Evolutionary conservation across 2,329 filamentous ascomycete genomes (phyloP), one percentile per base, ranked within the genome.

Genomic region (Sarocladium oryzae): DNA sequence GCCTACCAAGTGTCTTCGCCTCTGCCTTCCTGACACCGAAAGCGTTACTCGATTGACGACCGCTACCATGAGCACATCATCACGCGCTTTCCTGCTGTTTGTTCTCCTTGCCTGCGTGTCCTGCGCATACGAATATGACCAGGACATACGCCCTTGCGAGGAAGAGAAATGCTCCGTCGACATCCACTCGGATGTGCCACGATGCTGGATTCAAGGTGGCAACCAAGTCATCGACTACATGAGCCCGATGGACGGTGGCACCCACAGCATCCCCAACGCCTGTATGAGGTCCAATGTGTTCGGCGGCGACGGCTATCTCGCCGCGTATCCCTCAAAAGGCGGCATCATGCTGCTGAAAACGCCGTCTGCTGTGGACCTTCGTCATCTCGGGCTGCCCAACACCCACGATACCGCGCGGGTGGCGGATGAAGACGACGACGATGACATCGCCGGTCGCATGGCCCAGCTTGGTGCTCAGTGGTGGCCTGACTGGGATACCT

Each of bases 391-490:
- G 15, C 20, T 51, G 37, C 28, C 40, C 20, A 33, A 45, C 30
- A 48, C 50, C 18, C 18, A 26, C 32, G 50, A 51, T 35, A 35
- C 30, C 6, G 13, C 20, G 26, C 50, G 50, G 18, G 16, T 28
- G 38, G 30, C 50, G 13, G 50, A 48, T 28, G 28, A 48, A 26
- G 50, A 51, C 13, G 33, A 36, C 10, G 50, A 51, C 15, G 30
- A 36, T 32, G n/a, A n/a, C n/a, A 30, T 51, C 4, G 50, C 50
- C 16, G 33, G 38, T 23, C 50, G 50, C 50, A 51, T 51, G 50
- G 38, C 45, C 16, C 50, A 35, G 28, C 50, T 51, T 23, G 50
- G 50, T 33, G 40, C 38, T 26, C 30, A 48, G 13, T 51, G 40
- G 50, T 51, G 50, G 50, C 50, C 50, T 13, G 33, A 51, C 18